Base-by-base conservation (phyloP, 2,329 filamentous ascomycete genomes). In the Elsinoe arachidis region DNA sequence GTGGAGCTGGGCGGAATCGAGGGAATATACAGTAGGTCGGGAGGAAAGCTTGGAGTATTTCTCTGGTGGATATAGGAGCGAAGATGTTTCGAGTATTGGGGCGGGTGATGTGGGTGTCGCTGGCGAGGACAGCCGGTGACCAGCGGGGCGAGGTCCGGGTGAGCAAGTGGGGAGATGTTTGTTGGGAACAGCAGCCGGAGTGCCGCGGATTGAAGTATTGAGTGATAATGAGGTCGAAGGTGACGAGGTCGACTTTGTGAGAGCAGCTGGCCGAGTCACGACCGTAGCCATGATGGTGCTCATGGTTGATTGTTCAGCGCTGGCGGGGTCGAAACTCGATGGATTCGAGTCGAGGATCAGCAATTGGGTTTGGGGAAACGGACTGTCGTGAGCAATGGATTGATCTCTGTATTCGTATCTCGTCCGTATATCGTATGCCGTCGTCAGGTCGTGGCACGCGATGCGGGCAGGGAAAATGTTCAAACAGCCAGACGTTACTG, bases 81-180 rank as follows among this genome's bases (percentile, higher is more conserved):
- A 95, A 9, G 78, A 79, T 44, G 82, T 81, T 60, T 80, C 76
- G 47, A 80, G 70, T 46, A 80, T 69, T 55, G 78, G 74, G 58
- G 80, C 77, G 54, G 80, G 79, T 12, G 83, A 70, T 1, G 78
- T 78, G 2, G 83, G 87, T 21, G 88, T 90, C 6, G 68, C 70
- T 34, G 77, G 77, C 12, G 77, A 76, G 46, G 73, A 68, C 34
- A 73, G 63, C 77, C 79, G 65, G 76, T 76, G 56, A 71, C 73
- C 49, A 70, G 77, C 62, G 75, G 82, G 61, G 14, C 70, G 68
- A 2, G 88, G 86, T 1, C 90, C 90, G 1, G 90, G 83, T n/a
- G 90, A 87, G 72, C 90, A 96, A 64, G 86, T 76, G n/a, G 91
- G 90, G 21, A 96, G 78, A 72, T 96, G 90, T 72, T 93, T 95